A percentile compares a stretch with the other conserved stretches of the same genome.
These are phyloP conservation scores for Castanopsis chinensis DNA, from an alignment of 306 rosid species.

Conservation along the genomic window DNA sequence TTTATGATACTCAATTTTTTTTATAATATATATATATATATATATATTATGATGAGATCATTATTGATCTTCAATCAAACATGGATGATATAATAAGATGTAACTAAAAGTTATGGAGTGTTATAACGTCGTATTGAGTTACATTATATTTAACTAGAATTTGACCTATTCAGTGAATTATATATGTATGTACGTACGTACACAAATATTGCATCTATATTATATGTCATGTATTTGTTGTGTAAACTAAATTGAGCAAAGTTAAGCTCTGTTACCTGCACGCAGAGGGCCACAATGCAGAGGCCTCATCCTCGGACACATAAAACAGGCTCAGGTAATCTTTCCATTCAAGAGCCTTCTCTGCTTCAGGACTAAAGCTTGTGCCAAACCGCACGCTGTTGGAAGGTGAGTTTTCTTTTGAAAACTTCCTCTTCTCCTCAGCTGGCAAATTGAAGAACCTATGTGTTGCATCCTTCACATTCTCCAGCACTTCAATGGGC, in stretches of 20 bases:
- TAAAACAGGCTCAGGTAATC: slow-evolving; percentile 58
- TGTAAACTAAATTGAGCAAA: background rate
- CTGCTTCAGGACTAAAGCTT: slow-evolving; percentile 51
- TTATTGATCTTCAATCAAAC: too few species aligned
- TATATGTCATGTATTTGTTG: background rate
- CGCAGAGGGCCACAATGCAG: slow-evolving; percentile 45
- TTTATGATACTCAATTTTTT: too few species aligned
- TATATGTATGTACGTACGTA: too few species aligned
- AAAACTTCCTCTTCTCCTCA: slow-evolving; percentile 43
- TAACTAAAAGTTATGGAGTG: too few species aligned
- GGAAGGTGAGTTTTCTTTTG: slow-evolving; percentile 36
- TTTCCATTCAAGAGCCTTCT: slow-evolving; percentile 69
- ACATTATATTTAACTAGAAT: too few species aligned
- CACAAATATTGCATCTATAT: too few species aligned
- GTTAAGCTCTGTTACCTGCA: slow-evolving; percentile 39
- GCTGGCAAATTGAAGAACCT: slow-evolving; percentile 43
- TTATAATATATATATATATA: too few species aligned
- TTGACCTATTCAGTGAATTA: too few species aligned
- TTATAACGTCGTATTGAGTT: too few species aligned
- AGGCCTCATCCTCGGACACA: slow-evolving; percentile 58
- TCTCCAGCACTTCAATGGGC: slow-evolving; percentile 38
- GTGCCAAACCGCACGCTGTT: slow-evolving; percentile 45
- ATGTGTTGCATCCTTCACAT: slow-evolving; percentile 47
- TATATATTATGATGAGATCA: too few species aligned
- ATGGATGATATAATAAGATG: too few species aligned